These are phyloP conservation scores for Blepharisma undulans DNA, from an alignment of 169 alveolate genomes.

Conservation along the genomic window DNA sequence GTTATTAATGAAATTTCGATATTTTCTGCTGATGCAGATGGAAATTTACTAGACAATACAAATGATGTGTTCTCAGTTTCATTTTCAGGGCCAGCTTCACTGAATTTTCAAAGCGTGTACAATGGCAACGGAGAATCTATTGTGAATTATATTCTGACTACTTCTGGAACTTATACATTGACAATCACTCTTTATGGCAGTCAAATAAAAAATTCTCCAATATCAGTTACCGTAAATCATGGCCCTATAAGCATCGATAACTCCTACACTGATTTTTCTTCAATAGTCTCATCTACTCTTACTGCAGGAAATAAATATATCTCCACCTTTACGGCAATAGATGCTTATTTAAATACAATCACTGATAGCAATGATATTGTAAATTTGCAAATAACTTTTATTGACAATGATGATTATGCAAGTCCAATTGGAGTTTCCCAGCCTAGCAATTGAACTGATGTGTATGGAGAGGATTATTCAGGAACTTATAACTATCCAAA, in stretches of 20 bases:
- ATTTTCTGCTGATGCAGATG: slow-evolving; percentile 55
- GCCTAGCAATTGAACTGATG: slow-evolving; percentile 46
- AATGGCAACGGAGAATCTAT: slow-evolving; percentile 43
- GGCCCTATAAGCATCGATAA: slow-evolving; percentile 58
- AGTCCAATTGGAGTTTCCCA: slow-evolving; percentile 54
- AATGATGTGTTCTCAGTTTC: slow-evolving; percentile 43
- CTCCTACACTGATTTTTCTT: slow-evolving; percentile 17
- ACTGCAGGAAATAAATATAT: slow-evolving; percentile 48
- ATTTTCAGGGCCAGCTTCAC: slow-evolving; percentile 46
- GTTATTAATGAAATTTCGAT: slow-evolving; percentile 46
- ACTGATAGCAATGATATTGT: slow-evolving; percentile 37
- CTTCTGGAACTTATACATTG: slow-evolving; percentile 59
- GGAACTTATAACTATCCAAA: not conserved
- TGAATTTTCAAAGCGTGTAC: slow-evolving; percentile 42
- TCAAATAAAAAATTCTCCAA: slow-evolving; percentile 56
- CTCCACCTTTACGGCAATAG: not conserved
- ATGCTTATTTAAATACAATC: not conserved
- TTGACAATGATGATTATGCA: slow-evolving; percentile 32
- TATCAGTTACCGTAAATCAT: slow-evolving; percentile 43
- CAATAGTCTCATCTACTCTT: slow-evolving; percentile 7
- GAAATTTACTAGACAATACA: slow-evolving; percentile 51
- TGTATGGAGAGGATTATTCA: not conserved
- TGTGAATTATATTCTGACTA: slow-evolving; percentile 56
- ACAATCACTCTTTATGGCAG: slow-evolving; percentile 47
- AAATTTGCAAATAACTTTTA: slow-evolving; percentile 40